Evolutionary conservation across 2,329 filamentous ascomycete genomes (phyloP).

Genomic region (Hirsutella thompsonii): DNA sequence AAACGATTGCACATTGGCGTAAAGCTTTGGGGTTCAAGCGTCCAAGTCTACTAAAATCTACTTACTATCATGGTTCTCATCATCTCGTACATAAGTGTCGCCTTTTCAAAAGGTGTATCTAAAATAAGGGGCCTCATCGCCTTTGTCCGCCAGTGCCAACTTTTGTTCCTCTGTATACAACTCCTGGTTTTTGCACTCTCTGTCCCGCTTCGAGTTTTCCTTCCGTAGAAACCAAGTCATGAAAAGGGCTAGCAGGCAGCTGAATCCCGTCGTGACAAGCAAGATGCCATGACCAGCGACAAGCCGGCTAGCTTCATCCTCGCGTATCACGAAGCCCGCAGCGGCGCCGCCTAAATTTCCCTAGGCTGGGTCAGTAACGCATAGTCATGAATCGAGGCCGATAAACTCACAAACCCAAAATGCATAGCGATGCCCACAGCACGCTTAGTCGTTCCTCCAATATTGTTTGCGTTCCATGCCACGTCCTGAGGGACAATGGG

Average conservation of each 20-base stretch:
- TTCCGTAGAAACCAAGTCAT: conserved; percentile 45
- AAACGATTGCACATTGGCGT: too few species aligned
- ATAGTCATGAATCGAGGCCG: background rate
- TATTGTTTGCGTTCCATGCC: conserved; percentile 48
- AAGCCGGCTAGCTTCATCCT: conserved; percentile 37
- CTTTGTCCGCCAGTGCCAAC: conserved; percentile 35
- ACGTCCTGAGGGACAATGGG: conserved; percentile 41
- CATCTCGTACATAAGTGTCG: background rate
- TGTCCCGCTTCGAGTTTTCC: conserved; percentile 43
- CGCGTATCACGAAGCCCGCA: conserved; percentile 20
- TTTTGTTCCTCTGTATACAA: conserved; percentile 42
- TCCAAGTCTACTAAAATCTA: background rate
- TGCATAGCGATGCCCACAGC: conserved; percentile 44
- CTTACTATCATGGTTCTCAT: background rate
- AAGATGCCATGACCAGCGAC: conserved; percentile 46
- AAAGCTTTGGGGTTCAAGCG: background rate
- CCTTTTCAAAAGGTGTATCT: conserved; percentile 33
- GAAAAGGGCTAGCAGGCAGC: conserved; percentile 32
- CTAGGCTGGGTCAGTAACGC: conserved; percentile 8
- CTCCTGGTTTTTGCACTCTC: conserved; percentile 28
- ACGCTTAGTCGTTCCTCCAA: conserved; percentile 40
- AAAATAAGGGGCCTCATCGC: conserved; percentile 44
- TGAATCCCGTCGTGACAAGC: conserved; percentile 40
- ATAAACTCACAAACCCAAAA: conserved; percentile 25
- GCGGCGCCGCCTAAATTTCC: conserved; percentile 23